phyloP scores from a whole-genome alignment of 1,139 yeast species.

The Yamadazyma oceani region DNA sequence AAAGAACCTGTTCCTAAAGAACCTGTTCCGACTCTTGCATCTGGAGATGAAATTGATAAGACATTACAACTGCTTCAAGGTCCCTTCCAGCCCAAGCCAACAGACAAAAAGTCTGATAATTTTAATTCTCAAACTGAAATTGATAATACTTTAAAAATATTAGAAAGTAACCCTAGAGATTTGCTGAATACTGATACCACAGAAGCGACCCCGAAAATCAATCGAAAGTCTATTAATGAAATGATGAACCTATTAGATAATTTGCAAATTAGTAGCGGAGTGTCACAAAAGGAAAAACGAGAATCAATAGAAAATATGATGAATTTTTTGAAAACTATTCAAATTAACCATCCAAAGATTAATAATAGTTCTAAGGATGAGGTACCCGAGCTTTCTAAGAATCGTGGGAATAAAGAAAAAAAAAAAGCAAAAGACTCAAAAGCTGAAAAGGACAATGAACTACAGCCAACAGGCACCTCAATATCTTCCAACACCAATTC shows the following conservation, averaged over 20 bases:
- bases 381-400: neutral
- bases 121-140: too few species aligned
- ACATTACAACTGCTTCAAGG: too few species aligned
- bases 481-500: neutral
- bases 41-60: neutral
- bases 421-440: neutral
- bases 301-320: constrained; percentile 20
- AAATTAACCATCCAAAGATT: constrained; percentile 9
- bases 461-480: neutral
- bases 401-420: neutral
- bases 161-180: neutral
- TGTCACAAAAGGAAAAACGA: constrained; percentile 14
- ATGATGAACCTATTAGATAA: constrained; percentile 26
- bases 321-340: constrained; percentile 17
- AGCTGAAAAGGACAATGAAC: neutral
- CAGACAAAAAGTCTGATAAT: too few species aligned
- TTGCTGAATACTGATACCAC: neutral
- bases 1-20: too few species aligned
- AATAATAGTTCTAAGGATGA: neutral
- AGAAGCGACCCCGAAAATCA: constrained; percentile 9
- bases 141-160: neutral
- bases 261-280: constrained; percentile 15
- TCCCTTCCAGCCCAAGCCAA: too few species aligned
- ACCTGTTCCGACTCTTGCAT: too few species aligned
- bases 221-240: constrained; percentile 25